Percentiles rank a stretch among this genome's conserved stretches.
phyloP scores from a whole-genome alignment of 2,329 filamentous ascomycete genomes.

The Huntiella bhutanensis region DNA sequence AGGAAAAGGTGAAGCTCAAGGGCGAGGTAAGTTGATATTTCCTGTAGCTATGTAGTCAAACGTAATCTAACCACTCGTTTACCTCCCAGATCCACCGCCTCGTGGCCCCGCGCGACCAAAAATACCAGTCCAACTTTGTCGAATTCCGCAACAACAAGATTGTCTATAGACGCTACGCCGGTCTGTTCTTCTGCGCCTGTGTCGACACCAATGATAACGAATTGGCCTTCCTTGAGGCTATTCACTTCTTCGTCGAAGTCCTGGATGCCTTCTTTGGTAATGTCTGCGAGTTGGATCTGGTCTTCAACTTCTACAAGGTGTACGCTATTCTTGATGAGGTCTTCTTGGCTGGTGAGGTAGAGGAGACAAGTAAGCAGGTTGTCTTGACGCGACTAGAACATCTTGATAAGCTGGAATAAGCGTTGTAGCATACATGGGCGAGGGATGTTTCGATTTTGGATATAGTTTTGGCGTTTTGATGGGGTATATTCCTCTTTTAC shows the following conservation, averaged over 20 bases:
- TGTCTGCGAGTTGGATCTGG: conserved; percentile 90
- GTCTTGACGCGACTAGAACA: conserved; percentile 88
- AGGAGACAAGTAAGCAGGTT: conserved; percentile 97
- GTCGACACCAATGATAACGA: conserved; percentile 99
- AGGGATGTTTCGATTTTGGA: conserved; percentile 1
- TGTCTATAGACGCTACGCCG: conserved; percentile 91
- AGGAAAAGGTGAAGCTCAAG: conserved; percentile 97
- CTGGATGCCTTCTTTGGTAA: conserved; percentile 98
- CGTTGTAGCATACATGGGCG: background rate
- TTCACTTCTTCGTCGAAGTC: conserved; percentile 99
- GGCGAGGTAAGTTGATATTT: conserved; percentile 49
- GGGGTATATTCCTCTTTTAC: background rate
- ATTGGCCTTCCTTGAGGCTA: conserved; percentile 86
- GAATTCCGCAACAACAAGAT: conserved; percentile 91
- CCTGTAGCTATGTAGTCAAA: no score
- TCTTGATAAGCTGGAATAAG: conserved; percentile 79
- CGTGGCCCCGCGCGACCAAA: conserved; percentile 92
- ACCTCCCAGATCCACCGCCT: conserved; percentile 70
- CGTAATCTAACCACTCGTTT: background rate
- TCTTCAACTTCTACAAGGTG: conserved; percentile 69
- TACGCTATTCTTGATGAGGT: conserved; percentile 98
- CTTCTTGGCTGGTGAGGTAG: conserved; percentile 91
- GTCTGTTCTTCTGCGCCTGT: conserved; percentile 97
- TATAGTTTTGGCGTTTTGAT: conserved; percentile 2
- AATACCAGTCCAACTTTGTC: conserved; percentile 99